A percentile compares a stretch with the other conserved stretches of the same genome.
phyloP scores from a whole-genome alignment of 768 basidiomycete species.

The Pisolithus tinctorius region DNA sequence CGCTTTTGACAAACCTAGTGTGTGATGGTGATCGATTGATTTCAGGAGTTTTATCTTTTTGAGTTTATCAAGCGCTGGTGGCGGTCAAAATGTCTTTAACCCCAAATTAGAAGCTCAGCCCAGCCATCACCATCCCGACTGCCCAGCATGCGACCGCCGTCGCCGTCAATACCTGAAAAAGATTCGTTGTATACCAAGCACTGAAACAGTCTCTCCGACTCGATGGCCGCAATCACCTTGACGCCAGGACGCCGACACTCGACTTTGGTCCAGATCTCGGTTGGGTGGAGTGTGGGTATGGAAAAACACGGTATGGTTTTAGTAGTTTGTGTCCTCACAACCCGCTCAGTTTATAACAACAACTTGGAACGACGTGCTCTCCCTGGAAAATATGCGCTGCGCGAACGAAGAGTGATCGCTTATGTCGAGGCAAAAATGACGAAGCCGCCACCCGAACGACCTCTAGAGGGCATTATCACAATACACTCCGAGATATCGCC shows the following conservation, averaged over 20 bases:
- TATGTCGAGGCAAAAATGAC: conserved; percentile 87
- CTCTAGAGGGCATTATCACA: conserved; percentile 84
- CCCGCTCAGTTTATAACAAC: too few relatives aligned
- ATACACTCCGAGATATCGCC: conserved; percentile 95
- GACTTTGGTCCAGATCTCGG: conserved; percentile 82
- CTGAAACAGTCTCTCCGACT: conserved; percentile 75
- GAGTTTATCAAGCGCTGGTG: too few relatives aligned
- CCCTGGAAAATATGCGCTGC: not conserved
- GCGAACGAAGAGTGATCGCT: conserved; percentile 63
- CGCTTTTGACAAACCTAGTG: not conserved
- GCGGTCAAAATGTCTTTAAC: too few relatives aligned
- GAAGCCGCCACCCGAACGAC: conserved; percentile 82
- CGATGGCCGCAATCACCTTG: conserved; percentile 69
- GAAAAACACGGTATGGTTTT: conserved; percentile 68
- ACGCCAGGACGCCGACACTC: conserved; percentile 59
- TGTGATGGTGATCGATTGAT: not conserved
- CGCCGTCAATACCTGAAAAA: conserved; percentile 85
- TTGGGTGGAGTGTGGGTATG: conserved; percentile 80
- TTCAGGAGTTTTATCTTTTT: too few relatives aligned
- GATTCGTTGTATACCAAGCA: conserved; percentile 71
- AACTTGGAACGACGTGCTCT: not conserved
- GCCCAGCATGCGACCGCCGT: conserved; percentile 57
- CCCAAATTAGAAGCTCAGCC: not conserved
- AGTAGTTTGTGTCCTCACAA: too few relatives aligned
- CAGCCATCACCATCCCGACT: not conserved